phyloP scores from a whole-genome alignment of 2,329 filamentous ascomycete genomes.

The Metarhizium anisopliae region DNA sequence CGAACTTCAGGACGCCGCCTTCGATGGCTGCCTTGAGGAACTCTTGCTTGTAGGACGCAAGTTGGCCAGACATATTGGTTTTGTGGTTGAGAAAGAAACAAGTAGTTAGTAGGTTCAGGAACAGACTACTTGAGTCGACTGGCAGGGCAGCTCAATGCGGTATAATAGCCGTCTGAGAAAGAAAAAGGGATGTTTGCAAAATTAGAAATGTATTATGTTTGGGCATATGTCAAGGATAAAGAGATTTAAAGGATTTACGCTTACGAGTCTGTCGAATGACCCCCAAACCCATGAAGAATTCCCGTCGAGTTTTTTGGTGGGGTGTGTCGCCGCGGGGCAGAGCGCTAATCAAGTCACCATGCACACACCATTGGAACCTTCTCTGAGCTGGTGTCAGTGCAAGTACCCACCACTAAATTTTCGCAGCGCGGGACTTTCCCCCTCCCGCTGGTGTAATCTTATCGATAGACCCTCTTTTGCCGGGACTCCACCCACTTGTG shows the following conservation, averaged over 20 bases:
- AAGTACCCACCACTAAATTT: conserved; percentile 1
- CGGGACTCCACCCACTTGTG: conserved; percentile 14
- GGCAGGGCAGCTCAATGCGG: not conserved
- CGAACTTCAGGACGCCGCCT: conserved; percentile 68
- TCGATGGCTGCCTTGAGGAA: conserved; percentile 63
- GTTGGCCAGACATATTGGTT: conserved; percentile 19
- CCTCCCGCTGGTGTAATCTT: conserved; percentile 4
- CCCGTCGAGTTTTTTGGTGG: no score
- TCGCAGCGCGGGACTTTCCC: not conserved
- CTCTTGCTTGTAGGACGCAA: conserved; percentile 58
- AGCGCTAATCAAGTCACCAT: not conserved
- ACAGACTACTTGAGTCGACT: not conserved
- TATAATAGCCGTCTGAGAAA: not conserved
- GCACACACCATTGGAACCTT: not conserved
- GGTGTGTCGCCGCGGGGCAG: not conserved
- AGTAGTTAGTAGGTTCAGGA: not conserved
- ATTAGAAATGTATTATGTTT: no score
- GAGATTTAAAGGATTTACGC: no score
- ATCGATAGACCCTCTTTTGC: conserved; percentile 16
- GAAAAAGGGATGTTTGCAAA: not conserved
- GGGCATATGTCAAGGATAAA: no score
- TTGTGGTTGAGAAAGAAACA: not conserved
- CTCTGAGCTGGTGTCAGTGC: no score
- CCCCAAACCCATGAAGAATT: no score
- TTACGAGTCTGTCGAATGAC: no score